Evolutionary conservation across 1,284 basidiomycete genomes (phyloP), one percentile per base, ranked within the genome.

Genomic region (Ceratobasidium sp.): DNA sequence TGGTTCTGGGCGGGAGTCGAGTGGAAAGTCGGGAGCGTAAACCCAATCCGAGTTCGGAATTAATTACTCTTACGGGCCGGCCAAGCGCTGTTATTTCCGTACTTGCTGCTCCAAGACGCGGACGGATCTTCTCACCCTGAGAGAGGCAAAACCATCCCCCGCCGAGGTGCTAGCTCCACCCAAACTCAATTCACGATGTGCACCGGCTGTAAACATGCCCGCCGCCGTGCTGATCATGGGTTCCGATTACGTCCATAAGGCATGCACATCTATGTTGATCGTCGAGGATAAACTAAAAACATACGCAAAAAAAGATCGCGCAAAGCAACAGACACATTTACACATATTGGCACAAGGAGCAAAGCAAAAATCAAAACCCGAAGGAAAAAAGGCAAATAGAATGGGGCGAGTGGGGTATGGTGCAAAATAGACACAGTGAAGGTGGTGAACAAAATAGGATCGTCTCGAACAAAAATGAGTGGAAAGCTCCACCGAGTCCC

Each of bases 371-470:
- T 54, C 29, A 43, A 49, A 42, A 49, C 32, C n/a, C 34, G 45
- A 25, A 54, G 17, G 64, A 50, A 58, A 62, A 27, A 38, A 40
- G 29, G 49, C 54, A 47, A 62, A 69, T 43, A 52, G 47, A 55
- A 57, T n/a, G 50, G 54, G 52, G 15, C 35, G 57, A 22, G 68
- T 34, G 43, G 72, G 69, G 53, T 69, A 72, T 69, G 54, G 52
- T 13, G 35, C 35, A 45, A 55, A 70, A 52, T 55, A 72, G 67
- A 60, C 62, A 64, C 60, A 68, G 38, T 70, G 69, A 68, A 50
- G 62, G 56, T 56, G 69, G 69, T 52, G 57, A 53, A 65, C 70
- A 42, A 35, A 29, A 55, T 55, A 50, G 35, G 57, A 68, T 42
- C 45, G 68, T 53, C 42, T 20, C 22, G 52, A 65, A 35, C 38